These are phyloP conservation scores for Rhododendron mucronatum DNA, from an alignment of 148 eudicot species.

Conservation along the genomic window DNA sequence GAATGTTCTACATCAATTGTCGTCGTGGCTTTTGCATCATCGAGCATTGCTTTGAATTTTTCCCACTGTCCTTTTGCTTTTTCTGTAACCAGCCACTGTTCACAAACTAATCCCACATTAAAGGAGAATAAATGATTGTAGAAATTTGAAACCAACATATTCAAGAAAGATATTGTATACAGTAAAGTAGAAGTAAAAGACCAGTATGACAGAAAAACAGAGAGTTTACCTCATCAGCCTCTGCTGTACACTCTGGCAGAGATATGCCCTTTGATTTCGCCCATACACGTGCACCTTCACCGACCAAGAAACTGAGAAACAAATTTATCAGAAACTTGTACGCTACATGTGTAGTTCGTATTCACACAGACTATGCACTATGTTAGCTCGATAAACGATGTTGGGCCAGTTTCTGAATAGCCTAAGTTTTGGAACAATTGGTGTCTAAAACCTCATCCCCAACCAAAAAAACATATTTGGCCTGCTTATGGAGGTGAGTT, in stretches of 20 bases:
- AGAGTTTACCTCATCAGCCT: constrained; percentile 56
- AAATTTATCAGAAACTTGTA: not conserved
- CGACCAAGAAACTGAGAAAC: constrained; percentile 57
- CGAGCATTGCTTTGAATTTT: constrained; percentile 77
- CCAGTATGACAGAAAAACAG: not conserved
- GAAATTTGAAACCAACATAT: not conserved
- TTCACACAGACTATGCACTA: not conserved
- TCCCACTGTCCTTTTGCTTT: constrained; percentile 72
- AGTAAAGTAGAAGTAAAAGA: not conserved
- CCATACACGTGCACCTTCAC: constrained; percentile 86
- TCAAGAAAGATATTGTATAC: not conserved
- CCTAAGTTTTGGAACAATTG: not conserved
- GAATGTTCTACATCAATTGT: constrained; percentile 18
- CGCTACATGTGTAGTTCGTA: not conserved
- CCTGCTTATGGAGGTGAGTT: not conserved
- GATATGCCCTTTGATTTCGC: constrained; percentile 63
- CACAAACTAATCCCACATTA: not conserved
- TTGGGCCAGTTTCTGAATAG: not conserved
- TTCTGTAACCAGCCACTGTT: constrained; percentile 83
- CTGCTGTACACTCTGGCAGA: constrained; percentile 33
- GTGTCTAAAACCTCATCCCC: not conserved
- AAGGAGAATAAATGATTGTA: not conserved
- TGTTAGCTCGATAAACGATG: not conserved
- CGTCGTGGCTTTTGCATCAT: constrained; percentile 40
- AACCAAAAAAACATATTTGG: not conserved